Conservation (phyloP, 1,284 basidiomycete species). For the Inonotus obliquus region DNA sequence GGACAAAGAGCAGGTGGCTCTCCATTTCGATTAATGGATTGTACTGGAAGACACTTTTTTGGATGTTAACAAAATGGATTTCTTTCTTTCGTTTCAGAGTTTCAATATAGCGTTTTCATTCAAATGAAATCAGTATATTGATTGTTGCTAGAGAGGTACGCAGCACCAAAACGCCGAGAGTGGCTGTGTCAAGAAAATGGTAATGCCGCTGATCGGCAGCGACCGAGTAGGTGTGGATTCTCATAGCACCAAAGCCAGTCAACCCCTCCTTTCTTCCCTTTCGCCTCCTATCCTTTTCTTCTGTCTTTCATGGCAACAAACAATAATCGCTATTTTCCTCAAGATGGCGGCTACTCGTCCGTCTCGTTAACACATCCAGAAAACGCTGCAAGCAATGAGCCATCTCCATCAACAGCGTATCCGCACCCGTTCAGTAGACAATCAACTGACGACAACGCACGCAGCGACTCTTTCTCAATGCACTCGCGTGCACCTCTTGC, state of each 20-base stretch:
- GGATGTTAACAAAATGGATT: no score
- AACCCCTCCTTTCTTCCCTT: background rate
- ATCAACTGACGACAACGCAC: conserved; percentile 4
- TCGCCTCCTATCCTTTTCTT: background rate
- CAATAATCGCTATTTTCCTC: background rate
- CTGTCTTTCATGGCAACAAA: background rate
- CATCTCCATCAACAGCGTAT: background rate
- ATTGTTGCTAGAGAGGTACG: background rate
- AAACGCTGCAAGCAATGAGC: background rate
- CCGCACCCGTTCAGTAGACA: background rate
- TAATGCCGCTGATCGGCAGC: background rate
- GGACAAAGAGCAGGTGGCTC: no score
- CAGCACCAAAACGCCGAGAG: background rate
- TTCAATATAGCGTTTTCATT: background rate
- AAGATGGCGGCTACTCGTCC: background rate
- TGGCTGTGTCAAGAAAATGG: background rate
- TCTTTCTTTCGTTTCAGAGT: background rate
- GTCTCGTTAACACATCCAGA: conserved; percentile 3
- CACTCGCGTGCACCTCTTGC: conserved; percentile 14
- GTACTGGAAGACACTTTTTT: no score
- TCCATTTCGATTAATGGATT: no score
- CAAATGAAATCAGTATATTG: background rate
- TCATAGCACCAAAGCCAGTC: background rate
- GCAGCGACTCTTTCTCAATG: conserved; percentile 17
- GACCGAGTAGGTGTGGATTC: background rate